Base-by-base conservation (phyloP, 768 basidiomycete genomes). In the Clitopilus passeckerianus region DNA sequence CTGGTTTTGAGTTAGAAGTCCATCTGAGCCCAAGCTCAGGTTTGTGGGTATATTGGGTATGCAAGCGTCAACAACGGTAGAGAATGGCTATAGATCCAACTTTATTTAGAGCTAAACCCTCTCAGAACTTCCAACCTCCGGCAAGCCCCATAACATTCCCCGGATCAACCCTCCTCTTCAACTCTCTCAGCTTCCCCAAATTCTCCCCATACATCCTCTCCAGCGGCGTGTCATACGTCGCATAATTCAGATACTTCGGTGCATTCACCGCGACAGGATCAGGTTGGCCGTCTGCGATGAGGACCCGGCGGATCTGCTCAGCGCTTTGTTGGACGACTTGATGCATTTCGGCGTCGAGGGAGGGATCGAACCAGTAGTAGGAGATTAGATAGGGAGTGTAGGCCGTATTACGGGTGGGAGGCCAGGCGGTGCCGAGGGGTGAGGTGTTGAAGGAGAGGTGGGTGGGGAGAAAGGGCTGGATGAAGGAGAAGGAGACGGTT, bases 141-240 rank as follows among this genome's bases (percentile, higher is more conserved):
- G 82, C 73, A 9, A 82, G 73, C 22, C 72, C 74, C 81, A 86
- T 85, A 57, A 84, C 74, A 59, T 78, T 72, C 18, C 68, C 54
- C 0, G 82, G 82, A 64, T 86, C 83, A 57, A 79, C 72, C 53
- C 50, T 60, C 60, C 60, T 60, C 65, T 74, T 78, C 16, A 82
- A 69, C 22, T 41, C 59, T 56, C 63, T 57, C 59, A 83, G 59
- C 61, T 60, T 65, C 22, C 60, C 61, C 6, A 84, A 52, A 57
- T 80, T 77, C 4, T 34, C 61, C 2, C 79, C 54, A 22, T 34
- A 55, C 15, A 55, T 55, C 9, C 35, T 33, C 54, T 55, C 54
- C 35, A 34, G 30, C 33, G 30, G 30, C 6, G 54, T 55, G 16
- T 55, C 54, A 15, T n/a, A 18, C 6, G 14, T 30, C 1, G 54